Percentiles rank a stretch among this genome's conserved stretches.
phyloP scores from a whole-genome alignment of 148 eudicot genomes.

The Camellia sinensis region DNA sequence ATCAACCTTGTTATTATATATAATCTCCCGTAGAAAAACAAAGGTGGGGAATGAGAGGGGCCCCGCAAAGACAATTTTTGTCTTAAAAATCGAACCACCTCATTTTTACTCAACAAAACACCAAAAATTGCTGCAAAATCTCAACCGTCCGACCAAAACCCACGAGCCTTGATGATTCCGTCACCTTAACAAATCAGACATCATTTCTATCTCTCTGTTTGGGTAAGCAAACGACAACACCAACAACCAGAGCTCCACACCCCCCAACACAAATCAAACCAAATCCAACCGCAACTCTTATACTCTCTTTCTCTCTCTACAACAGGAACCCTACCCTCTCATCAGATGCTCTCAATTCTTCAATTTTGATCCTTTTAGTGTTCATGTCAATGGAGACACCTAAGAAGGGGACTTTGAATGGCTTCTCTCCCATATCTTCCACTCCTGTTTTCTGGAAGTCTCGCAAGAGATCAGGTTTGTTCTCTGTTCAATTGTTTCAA shows the following conservation, averaged over 20 bases:
- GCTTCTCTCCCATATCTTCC: conserved; percentile 20
- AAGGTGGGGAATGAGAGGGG: background rate
- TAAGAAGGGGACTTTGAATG: background rate
- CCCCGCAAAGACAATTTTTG: background rate
- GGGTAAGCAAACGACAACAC: background rate
- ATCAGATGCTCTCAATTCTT: background rate
- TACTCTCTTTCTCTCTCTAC: conserved; percentile 14
- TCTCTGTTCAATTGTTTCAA: background rate
- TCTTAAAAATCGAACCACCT: background rate
- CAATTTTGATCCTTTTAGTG: background rate
- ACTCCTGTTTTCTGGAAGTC: conserved; percentile 17
- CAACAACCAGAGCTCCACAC: background rate
- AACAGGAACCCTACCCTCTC: background rate
- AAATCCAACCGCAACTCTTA: background rate
- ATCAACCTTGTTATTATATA: no score
- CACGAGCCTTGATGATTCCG: background rate
- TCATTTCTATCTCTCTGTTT: background rate
- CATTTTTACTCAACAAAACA: no score
- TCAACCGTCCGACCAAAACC: background rate
- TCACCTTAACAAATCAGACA: background rate
- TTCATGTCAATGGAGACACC: conserved; percentile 7
- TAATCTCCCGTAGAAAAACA: no score
- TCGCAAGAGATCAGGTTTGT: conserved; percentile 5
- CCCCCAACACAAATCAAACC: background rate
- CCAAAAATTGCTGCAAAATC: background rate